Base-by-base conservation (phyloP, 495 filamentous ascomycete genomes). In the Viridothelium virens region DNA sequence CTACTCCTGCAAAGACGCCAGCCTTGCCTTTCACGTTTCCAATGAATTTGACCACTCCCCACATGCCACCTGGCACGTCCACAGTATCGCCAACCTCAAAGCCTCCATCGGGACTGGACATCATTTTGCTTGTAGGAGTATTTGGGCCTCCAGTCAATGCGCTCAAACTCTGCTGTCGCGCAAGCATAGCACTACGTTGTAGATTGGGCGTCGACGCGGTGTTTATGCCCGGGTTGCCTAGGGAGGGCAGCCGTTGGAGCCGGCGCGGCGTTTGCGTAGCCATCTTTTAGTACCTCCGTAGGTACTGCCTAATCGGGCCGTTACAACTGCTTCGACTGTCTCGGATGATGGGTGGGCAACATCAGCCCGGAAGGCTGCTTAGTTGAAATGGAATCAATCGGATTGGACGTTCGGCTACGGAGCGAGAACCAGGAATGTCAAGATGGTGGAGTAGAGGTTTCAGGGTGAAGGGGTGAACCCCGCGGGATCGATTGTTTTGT, bases 31-130 rank as follows among this genome's bases (percentile, higher is more conserved):
- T 84, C 39, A 99, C 92, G 46, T 79, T 79, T 3, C 94, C 94
- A 67, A 99, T 80, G 74, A 93, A 99, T 75, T 89, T 91, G 65
- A 99, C 85, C 34, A 85, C 89, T 34, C 94, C 94, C 69, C 88
- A 79, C 93, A 99, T 97, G 71, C 87, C 91, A 10, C 94, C 95
- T 5, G 94, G 94, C 63, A 97, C 93, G 67, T 97, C 92, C 63
- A 99, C 94, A 64, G 83, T 77, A 74, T 97, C 95, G 56, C 95
- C 95, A 46, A 97, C 83, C 70, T 88, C 82, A 68, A 95, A 79
- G 48, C 87, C 87, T 71, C 70, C 67, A 74, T 71, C 73, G 69
- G 77, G 78, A 78, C 78, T 65, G 31, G 41, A 68, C 63, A 70
- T 66, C 68, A 75, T 77, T 68, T 72, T 79, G 64, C 61, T 66